These are phyloP conservation scores for Croton setiger DNA, from an alignment of 441 rosid species.

Conservation along the genomic window DNA sequence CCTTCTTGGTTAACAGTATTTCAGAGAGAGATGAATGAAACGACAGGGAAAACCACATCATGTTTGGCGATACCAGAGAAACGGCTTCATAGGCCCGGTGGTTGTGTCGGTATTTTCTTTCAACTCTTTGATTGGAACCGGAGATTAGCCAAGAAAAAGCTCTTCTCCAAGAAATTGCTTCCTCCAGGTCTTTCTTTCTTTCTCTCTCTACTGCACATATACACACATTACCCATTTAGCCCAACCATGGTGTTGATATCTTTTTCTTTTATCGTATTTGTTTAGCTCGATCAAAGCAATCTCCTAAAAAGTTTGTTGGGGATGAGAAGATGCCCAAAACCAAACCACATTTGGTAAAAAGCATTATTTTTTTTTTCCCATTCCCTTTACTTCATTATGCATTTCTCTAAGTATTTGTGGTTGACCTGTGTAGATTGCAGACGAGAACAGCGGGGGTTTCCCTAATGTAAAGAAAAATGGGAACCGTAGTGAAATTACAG, in stretches of 20 bases:
- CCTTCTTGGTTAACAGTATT: slow-evolving; percentile 18
- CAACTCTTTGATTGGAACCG: slow-evolving; percentile 89
- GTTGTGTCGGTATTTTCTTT: slow-evolving; percentile 86
- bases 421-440: slow-evolving; percentile 56
- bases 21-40: slow-evolving; percentile 45
- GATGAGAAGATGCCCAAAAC: slow-evolving; percentile 84
- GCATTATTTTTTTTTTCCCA: not conserved
- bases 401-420: slow-evolving; percentile 1
- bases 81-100: slow-evolving; percentile 57
- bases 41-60: slow-evolving; percentile 37
- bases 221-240: not conserved
- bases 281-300: slow-evolving; percentile 53
- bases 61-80: slow-evolving; percentile 68
- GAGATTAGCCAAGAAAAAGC: slow-evolving; percentile 71
- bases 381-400: not conserved
- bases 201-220: not conserved
- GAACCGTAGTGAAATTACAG: slow-evolving; percentile 21
- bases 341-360: slow-evolving; percentile 57
- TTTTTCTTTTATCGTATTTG: slow-evolving; percentile 9
- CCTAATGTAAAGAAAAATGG: slow-evolving; percentile 47
- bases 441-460: slow-evolving; percentile 66
- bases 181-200: slow-evolving; percentile 52
- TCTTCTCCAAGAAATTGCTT: slow-evolving; percentile 71
- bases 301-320: slow-evolving; percentile 56
- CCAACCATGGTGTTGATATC: not conserved